Evolutionary conservation across 768 basidiomycete species (phyloP).

Genomic region (Termitomyces heimii): DNA sequence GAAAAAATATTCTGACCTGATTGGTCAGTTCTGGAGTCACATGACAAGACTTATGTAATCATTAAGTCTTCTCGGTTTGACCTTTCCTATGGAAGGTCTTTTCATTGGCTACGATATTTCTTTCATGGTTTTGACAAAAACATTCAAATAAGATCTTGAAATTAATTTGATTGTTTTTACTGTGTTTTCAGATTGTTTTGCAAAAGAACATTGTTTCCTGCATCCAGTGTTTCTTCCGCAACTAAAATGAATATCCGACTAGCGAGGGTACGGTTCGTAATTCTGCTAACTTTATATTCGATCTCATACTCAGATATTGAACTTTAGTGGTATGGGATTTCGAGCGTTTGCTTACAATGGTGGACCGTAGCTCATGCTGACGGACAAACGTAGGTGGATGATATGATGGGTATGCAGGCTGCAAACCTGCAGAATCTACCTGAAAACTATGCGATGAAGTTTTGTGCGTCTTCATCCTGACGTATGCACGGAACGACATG

Average conservation of each 20-base stretch:
- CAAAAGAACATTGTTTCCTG: too few relatives aligned
- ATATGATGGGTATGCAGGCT: conserved; percentile 90
- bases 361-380: not conserved
- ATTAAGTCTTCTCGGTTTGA: too few relatives aligned
- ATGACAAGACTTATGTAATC: too few relatives aligned
- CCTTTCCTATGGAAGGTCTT: too few relatives aligned
- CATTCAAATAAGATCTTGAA: too few relatives aligned
- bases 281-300: conserved; percentile 2
- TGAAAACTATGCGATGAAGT: conserved; percentile 84
- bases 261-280: conserved; percentile 30
- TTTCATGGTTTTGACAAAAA: too few relatives aligned
- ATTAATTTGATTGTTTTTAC: too few relatives aligned
- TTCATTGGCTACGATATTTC: too few relatives aligned
- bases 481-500: not conserved
- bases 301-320: not conserved
- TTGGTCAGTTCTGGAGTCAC: too few relatives aligned
- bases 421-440: conserved; percentile 91
- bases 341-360: not conserved
- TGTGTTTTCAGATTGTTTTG: too few relatives aligned
- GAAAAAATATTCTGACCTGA: too few relatives aligned
- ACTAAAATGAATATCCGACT: conserved; percentile 43
- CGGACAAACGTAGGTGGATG: conserved; percentile 54
- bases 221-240: not conserved
- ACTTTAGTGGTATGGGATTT: not conserved
- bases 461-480: conserved; percentile 40